Percentiles rank a stretch among this genome's conserved stretches.
Conservation (phyloP, 805 yeast species). For the Sungouiozyma intestinalis region DNA sequence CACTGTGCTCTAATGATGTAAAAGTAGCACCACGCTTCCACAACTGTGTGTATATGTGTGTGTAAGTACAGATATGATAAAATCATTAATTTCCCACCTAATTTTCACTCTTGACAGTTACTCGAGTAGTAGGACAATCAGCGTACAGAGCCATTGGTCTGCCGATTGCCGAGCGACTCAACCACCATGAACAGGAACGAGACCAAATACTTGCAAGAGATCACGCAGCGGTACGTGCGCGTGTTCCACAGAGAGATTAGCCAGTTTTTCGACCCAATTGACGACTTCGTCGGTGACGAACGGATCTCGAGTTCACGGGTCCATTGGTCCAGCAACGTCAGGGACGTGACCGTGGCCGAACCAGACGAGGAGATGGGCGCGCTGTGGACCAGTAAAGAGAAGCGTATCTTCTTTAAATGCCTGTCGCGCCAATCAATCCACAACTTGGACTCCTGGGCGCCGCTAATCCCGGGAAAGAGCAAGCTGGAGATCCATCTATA, state of each 20-base stretch:
- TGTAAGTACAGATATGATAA: too few relatives aligned
- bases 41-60: too few relatives aligned
- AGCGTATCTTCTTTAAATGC: constrained; percentile 22
- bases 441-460: constrained; percentile 23
- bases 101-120: too few relatives aligned
- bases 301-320: not conserved
- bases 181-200: not conserved
- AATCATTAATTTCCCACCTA: too few relatives aligned
- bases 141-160: too few relatives aligned
- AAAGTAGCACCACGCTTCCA: too few relatives aligned
- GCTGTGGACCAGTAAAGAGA: constrained; percentile 22
- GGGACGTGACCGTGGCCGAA: constrained; percentile 1
- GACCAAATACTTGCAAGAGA: not conserved
- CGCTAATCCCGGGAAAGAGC: constrained; percentile 14
- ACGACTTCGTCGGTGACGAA: not conserved
- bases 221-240: not conserved
- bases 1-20: too few relatives aligned
- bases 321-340: not conserved
- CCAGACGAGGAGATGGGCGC: constrained; percentile 13
- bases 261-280: not conserved
- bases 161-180: not conserved
- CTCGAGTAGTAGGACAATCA: too few relatives aligned
- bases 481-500: constrained; percentile 22
- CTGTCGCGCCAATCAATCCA: constrained; percentile 25
- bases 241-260: not conserved